A percentile compares a stretch with the other conserved stretches of the same genome.
Evolutionary conservation across 2,329 filamentous ascomycete species (phyloP).

Genomic region (Chrysosporium keratinophilum): DNA sequence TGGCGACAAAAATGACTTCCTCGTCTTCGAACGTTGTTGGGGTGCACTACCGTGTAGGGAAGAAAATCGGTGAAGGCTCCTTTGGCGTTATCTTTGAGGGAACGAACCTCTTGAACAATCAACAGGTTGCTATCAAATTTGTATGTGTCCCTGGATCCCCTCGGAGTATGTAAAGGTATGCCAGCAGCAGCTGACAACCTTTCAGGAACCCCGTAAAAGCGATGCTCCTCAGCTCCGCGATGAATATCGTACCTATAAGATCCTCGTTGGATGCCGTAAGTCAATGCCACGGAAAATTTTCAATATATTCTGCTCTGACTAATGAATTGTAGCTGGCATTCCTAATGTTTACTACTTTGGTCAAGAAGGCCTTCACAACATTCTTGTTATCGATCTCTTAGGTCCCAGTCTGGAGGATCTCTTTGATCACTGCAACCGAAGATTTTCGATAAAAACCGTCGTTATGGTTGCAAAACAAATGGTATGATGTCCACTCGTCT

Average conservation of each 20-base stretch:
- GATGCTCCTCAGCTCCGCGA: conserved; percentile 95
- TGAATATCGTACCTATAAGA: conserved; percentile 99
- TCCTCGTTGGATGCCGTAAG: conserved; percentile 97
- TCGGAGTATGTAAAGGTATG: not conserved
- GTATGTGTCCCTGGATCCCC: conserved; percentile 47
- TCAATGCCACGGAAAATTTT: conserved; percentile 24
- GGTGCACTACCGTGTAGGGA: conserved; percentile 96
- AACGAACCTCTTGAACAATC: conserved; percentile 96
- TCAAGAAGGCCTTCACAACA: conserved; percentile 96
- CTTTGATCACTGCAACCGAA: conserved; percentile 91
- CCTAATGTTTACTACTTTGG: conserved; percentile 99
- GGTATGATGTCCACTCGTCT: conserved; percentile 44
- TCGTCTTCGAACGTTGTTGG: conserved; percentile 95
- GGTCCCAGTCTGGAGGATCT: conserved; percentile 92
- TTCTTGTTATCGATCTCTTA: conserved; percentile 92
- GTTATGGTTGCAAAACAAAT: conserved; percentile 99
- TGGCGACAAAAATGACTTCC: conserved; percentile 56
- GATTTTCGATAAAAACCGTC: conserved; percentile 94
- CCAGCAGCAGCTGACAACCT: conserved; percentile 17
- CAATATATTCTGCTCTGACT: not conserved
- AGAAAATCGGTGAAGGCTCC: conserved; percentile 98
- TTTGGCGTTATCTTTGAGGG: conserved; percentile 99
- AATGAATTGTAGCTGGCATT: conserved; percentile 63
- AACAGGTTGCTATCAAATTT: conserved; percentile 99
- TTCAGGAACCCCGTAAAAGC: conserved; percentile 94